phyloP scores from a whole-genome alignment of 2,329 filamentous ascomycete genomes.

The Alternaria panax region DNA sequence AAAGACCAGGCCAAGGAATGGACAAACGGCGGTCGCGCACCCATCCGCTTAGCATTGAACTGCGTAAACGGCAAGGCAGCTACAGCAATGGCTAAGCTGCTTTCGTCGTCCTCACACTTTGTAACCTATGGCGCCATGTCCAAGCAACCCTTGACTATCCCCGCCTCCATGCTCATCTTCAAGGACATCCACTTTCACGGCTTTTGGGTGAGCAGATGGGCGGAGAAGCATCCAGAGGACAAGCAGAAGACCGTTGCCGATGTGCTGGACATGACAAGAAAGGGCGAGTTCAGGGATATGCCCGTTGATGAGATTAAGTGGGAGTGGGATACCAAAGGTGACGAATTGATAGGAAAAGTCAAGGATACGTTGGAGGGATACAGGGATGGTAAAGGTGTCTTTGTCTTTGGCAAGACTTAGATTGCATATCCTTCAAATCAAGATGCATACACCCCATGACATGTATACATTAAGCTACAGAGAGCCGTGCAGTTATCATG shows the following conservation, averaged over 20 bases:
- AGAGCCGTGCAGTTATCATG: background rate
- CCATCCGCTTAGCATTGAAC: conserved; percentile 82
- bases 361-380: conserved; percentile 85
- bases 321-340: conserved; percentile 79
- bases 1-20: conserved; percentile 66
- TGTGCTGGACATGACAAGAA: conserved; percentile 76
- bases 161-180: conserved; percentile 89
- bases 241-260: conserved; percentile 85
- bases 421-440: background rate
- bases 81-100: conserved; percentile 75
- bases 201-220: conserved; percentile 96
- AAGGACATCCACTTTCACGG: conserved; percentile 88
- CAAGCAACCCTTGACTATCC: conserved; percentile 81
- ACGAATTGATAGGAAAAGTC: conserved; percentile 74
- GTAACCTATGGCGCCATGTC: conserved; percentile 98
- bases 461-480: background rate
- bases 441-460: background rate
- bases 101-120: conserved; percentile 72
- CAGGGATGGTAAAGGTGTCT: conserved; percentile 86
- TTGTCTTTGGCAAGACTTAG: conserved; percentile 71
- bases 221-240: conserved; percentile 72
- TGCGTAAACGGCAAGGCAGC: conserved; percentile 92
- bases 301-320: conserved; percentile 84
- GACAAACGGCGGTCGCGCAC: conserved; percentile 74
- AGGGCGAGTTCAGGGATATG: conserved; percentile 80